phyloP scores from a whole-genome alignment of 345 rosid genomes.

The Carallia brachiata region DNA sequence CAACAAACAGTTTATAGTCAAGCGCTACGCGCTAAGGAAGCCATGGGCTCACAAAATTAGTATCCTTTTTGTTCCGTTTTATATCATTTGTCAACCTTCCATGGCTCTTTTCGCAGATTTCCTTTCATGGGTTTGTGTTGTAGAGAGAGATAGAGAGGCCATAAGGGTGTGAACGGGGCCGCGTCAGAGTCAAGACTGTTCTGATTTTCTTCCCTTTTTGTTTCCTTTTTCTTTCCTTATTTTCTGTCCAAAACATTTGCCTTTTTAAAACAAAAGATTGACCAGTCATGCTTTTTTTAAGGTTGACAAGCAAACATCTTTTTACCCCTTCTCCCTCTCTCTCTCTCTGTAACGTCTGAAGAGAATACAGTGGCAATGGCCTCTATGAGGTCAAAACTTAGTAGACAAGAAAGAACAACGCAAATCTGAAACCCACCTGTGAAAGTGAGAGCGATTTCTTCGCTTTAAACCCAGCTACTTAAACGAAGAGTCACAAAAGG shows the following conservation, averaged over 20 bases:
- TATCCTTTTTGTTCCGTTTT: slow-evolving; percentile 10
- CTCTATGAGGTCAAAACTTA: slow-evolving; percentile 14
- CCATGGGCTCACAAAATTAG: slow-evolving; percentile 11
- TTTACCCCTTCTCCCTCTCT: slow-evolving; percentile 3
- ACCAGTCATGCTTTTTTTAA: slow-evolving; percentile 26
- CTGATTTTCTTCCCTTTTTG: neutral
- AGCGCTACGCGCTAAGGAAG: slow-evolving; percentile 16
- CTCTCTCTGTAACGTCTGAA: too few species aligned
- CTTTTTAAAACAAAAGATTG: slow-evolving; percentile 5
- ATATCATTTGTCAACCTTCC: slow-evolving; percentile 3
- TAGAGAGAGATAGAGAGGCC: neutral
- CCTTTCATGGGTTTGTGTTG: neutral
- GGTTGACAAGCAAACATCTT: slow-evolving; percentile 27
- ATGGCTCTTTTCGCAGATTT: slow-evolving; percentile 11
- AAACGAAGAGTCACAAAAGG: neutral
- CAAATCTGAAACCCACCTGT: slow-evolving; percentile 13
- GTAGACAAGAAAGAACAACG: slow-evolving; percentile 11
- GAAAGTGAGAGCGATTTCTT: slow-evolving; percentile 16
- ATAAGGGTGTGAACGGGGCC: slow-evolving; percentile 7
- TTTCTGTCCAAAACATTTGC: slow-evolving; percentile 10
- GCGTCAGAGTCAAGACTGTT: neutral
- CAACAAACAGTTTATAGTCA: slow-evolving; percentile 42
- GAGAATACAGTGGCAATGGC: too few species aligned
- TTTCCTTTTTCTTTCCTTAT: neutral
- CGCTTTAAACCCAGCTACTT: neutral